These are phyloP conservation scores for Phytophthora tentaculata DNA, from an alignment of 352 stramenopile species.

Conservation along the genomic window DNA sequence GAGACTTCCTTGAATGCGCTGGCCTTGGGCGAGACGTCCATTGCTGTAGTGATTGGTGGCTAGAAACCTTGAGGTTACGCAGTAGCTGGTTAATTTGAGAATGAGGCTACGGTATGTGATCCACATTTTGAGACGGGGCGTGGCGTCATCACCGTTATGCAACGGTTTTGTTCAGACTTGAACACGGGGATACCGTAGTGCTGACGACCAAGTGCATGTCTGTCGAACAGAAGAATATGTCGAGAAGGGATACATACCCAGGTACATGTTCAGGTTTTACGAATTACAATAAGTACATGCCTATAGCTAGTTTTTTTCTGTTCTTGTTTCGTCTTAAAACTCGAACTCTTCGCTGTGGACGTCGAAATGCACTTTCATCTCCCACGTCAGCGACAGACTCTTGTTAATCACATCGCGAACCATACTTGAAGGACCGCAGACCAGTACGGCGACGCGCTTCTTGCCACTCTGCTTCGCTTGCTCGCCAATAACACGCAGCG, in stretches of 20 bases:
- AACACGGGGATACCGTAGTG: no score
- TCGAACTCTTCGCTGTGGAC: slow-evolving; percentile 47
- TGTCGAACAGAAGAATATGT: no score
- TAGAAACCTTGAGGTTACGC: not conserved
- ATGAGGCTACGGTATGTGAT: not conserved
- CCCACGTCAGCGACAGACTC: slow-evolving; percentile 26
- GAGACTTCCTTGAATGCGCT: slow-evolving; percentile 7
- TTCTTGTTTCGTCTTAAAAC: slow-evolving; percentile 20
- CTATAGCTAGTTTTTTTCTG: not conserved
- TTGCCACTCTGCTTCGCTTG: slow-evolving; percentile 34
- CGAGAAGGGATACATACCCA: no score
- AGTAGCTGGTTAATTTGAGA: not conserved
- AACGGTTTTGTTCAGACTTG: no score
- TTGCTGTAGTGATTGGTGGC: not conserved
- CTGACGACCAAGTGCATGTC: no score
- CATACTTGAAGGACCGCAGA: slow-evolving; percentile 45
- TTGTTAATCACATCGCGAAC: slow-evolving; percentile 35
- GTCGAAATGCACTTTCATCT: slow-evolving; percentile 48
- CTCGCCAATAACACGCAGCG: slow-evolving; percentile 38
- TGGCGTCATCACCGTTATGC: slow-evolving; percentile 1
- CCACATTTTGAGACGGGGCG: not conserved
- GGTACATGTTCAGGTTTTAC: no score
- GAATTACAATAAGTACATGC: not conserved
- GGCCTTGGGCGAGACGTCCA: slow-evolving; percentile 12
- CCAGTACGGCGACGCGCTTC: slow-evolving; percentile 47